These are phyloP conservation scores for Paxillus rubicundulus DNA, from an alignment of 768 basidiomycete genomes.

Conservation along the genomic window DNA sequence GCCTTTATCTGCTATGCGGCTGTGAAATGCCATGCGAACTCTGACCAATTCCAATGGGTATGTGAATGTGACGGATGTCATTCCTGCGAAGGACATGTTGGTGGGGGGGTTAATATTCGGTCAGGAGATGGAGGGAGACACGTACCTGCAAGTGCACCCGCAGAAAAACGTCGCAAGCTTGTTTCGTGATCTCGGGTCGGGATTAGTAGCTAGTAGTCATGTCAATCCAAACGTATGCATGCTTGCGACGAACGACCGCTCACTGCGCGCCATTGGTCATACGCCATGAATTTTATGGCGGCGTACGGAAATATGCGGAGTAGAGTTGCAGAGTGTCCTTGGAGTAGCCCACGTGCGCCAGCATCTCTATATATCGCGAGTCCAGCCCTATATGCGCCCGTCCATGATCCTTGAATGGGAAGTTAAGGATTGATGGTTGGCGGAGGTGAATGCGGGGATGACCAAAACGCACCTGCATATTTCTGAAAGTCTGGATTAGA, in stretches of 20 bases:
- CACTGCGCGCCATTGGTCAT: constrained; percentile 83
- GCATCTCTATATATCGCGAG: constrained; percentile 62
- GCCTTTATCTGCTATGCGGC: constrained; percentile 19
- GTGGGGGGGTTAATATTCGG: background rate
- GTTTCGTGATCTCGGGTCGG: constrained; percentile 79
- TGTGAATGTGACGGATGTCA: constrained; percentile 84
- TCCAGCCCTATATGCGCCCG: constrained; percentile 78
- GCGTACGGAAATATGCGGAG: constrained; percentile 96
- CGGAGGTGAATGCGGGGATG: constrained; percentile 24
- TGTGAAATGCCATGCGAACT: constrained; percentile 86
- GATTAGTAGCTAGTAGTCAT: constrained; percentile 66
- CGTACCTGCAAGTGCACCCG: constrained; percentile 85
- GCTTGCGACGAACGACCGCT: constrained; percentile 14
- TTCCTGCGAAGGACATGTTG: constrained; percentile 45
- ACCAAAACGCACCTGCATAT: constrained; percentile 69
- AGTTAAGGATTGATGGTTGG: constrained; percentile 7
- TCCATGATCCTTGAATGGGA: constrained; percentile 67
- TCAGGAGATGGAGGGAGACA: constrained; percentile 2
- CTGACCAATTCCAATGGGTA: constrained; percentile 96
- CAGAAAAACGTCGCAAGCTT: constrained; percentile 72
- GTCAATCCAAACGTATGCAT: background rate
- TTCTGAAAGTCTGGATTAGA: constrained; percentile 93
- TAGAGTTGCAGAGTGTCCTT: constrained; percentile 95
- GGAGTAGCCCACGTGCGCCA: constrained; percentile 81
- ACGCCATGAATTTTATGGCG: constrained; percentile 95